A percentile compares a stretch with the other conserved stretches of the same genome.
These are phyloP conservation scores for Nadsonia commutata DNA, from an alignment of 1,139 yeast species.

Conservation along the genomic window DNA sequence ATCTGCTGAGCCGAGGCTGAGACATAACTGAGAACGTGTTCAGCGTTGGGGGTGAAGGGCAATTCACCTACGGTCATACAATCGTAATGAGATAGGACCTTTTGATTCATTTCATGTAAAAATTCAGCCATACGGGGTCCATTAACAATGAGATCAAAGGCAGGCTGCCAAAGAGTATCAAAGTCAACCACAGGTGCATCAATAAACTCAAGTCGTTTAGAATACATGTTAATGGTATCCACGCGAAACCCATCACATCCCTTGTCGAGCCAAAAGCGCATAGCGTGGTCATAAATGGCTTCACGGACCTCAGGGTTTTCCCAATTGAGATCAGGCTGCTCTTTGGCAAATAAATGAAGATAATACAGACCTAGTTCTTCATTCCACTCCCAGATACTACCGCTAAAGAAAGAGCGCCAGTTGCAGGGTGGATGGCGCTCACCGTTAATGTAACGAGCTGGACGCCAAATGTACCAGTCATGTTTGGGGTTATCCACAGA, in stretches of 20 bases:
- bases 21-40: conserved; percentile 33
- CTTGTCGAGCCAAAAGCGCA: conserved; percentile 39
- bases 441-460: conserved; percentile 32
- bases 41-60: conserved; percentile 6
- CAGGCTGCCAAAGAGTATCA: conserved; percentile 29
- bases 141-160: conserved; percentile 23
- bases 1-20: conserved; percentile 36
- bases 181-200: conserved; percentile 37
- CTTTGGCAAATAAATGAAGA: conserved; percentile 34
- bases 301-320: conserved; percentile 37
- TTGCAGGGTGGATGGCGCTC: conserved; percentile 41
- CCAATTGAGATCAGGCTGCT: conserved; percentile 50
- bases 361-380: conserved; percentile 39
- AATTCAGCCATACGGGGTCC: conserved; percentile 46
- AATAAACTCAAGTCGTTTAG: conserved; percentile 32
- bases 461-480: conserved; percentile 47
- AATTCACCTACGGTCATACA: conserved; percentile 46
- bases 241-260: conserved; percentile 48
- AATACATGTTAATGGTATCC: conserved; percentile 39
- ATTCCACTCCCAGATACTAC: conserved; percentile 44
- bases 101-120: conserved; percentile 36
- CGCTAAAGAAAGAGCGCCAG: conserved; percentile 38
- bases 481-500: conserved; percentile 37
- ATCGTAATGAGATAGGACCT: conserved; percentile 35
- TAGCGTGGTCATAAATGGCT: conserved; percentile 36